These are phyloP conservation scores for Rhodocollybia butyracea DNA, from an alignment of 768 basidiomycete species.

Conservation along the genomic window DNA sequence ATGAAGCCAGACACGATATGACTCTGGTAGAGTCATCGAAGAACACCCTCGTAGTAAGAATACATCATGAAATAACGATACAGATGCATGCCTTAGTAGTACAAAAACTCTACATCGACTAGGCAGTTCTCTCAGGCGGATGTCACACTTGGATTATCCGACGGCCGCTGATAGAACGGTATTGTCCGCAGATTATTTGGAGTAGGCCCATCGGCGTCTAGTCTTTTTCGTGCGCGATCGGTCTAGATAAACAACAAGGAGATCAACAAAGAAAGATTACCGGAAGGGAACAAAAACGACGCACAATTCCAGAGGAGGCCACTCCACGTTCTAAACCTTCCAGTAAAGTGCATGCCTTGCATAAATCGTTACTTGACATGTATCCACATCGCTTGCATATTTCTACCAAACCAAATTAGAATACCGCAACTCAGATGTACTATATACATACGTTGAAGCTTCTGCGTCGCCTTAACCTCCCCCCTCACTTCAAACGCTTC, in stretches of 20 bases:
- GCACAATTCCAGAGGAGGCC: slow-evolving; percentile 57
- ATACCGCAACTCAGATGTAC: background rate
- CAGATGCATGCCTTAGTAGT: slow-evolving; percentile 17
- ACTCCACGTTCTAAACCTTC: slow-evolving; percentile 89
- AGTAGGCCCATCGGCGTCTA: slow-evolving; percentile 56
- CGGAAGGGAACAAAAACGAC: slow-evolving; percentile 21
- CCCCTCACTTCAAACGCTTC: slow-evolving; percentile 87
- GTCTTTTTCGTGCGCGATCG: slow-evolving; percentile 61
- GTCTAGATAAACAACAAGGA: slow-evolving; percentile 39
- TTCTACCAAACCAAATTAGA: slow-evolving; percentile 45
- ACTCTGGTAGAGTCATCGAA: too few relatives aligned
- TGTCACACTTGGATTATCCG: slow-evolving; percentile 37
- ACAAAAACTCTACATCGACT: too few relatives aligned
- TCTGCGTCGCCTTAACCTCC: slow-evolving; percentile 81
- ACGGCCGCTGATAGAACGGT: slow-evolving; percentile 57
- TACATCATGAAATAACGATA: too few relatives aligned
- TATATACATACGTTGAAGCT: slow-evolving; percentile 69
- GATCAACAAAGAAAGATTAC: background rate
- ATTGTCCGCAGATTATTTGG: slow-evolving; percentile 76
- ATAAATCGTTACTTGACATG: slow-evolving; percentile 95
- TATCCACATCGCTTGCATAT: slow-evolving; percentile 91
- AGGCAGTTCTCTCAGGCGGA: too few relatives aligned
- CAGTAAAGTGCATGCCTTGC: slow-evolving; percentile 88
- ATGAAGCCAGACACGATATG: too few relatives aligned
- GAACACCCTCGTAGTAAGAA: too few relatives aligned